These are phyloP conservation scores for Blastocystis sp. DNA, from an alignment of 352 stramenopile species.

Conservation along the genomic window DNA sequence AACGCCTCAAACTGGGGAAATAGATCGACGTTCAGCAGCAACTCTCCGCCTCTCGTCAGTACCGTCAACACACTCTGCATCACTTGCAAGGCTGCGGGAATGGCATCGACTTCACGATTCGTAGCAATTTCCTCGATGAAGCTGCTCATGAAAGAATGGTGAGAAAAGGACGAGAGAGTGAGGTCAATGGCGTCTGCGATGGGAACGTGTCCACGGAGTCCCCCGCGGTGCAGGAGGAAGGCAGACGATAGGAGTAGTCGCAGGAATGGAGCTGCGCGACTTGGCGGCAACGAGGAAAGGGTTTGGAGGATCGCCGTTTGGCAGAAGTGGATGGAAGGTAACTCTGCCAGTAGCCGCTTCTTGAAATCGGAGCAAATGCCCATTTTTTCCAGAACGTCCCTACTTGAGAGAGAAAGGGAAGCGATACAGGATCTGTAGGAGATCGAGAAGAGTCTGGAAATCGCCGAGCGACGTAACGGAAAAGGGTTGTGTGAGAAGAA, in stretches of 20 bases:
- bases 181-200: slow-evolving; percentile 8
- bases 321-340: neutral
- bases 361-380: slow-evolving; percentile 3
- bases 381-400: slow-evolving; percentile 28
- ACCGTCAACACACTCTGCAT: neutral
- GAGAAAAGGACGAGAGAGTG: neutral
- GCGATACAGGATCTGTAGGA: slow-evolving; percentile 10
- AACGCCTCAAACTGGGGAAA: neutral
- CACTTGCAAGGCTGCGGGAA: neutral
- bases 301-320: neutral
- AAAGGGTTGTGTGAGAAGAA: neutral
- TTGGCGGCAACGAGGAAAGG: neutral
- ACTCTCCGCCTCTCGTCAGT: neutral
- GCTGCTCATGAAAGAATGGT: too few relatives aligned
- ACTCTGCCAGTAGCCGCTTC: neutral
- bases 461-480: neutral
- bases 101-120: neutral
- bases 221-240: neutral
- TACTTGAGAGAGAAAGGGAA: neutral
- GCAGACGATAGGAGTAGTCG: slow-evolving; percentile 16
- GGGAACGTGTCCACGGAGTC: neutral
- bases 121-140: too few relatives aligned
- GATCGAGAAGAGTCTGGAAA: slow-evolving; percentile 36
- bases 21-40: slow-evolving; percentile 29
- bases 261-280: neutral